These are phyloP conservation scores for Hyphopichia pseudoburtonii DNA, from an alignment of 1,139 yeast genomes.

Conservation along the genomic window DNA sequence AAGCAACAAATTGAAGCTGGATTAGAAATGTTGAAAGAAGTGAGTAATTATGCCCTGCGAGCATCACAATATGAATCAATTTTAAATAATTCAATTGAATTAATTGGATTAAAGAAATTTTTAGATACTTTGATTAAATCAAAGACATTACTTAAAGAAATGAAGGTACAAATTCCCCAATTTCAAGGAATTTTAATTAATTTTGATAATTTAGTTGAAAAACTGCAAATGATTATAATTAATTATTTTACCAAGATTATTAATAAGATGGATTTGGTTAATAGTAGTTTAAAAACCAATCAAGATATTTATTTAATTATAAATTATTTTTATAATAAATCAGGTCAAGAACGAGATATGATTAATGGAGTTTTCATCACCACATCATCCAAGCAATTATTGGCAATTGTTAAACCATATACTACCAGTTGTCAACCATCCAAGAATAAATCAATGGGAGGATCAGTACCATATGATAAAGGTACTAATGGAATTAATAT, in stretches of 20 bases:
- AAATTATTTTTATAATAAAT: conserved; percentile 42
- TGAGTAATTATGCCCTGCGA: conserved; percentile 62
- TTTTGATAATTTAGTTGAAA: conserved; percentile 45
- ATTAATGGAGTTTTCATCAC: conserved; percentile 46
- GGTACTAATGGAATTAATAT: conserved; percentile 60
- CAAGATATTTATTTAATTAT: conserved; percentile 32
- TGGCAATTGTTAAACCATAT: conserved; percentile 38
- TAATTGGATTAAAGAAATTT: conserved; percentile 38
- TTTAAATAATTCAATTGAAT: conserved; percentile 38
- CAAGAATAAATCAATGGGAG: conserved; percentile 33
- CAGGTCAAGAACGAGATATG: conserved; percentile 12
- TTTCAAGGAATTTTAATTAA: conserved; percentile 52
- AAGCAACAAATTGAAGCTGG: conserved; percentile 64
- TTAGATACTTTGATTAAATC: conserved; percentile 37
- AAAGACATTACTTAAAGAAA: conserved; percentile 30
- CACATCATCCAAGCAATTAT: conserved; percentile 46
- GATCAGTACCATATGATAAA: conserved; percentile 55
- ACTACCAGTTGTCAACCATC: conserved; percentile 38
- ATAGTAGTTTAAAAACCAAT: conserved; percentile 14
- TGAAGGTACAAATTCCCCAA: conserved; percentile 40
- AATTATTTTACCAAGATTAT: conserved; percentile 27
- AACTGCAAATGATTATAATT: conserved; percentile 45
- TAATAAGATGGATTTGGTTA: conserved; percentile 9
- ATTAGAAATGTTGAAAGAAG: conserved; percentile 57
- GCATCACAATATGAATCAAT: conserved; percentile 55